A percentile compares a stretch with the other conserved stretches of the same genome.
Evolutionary conservation across 2,329 filamentous ascomycete genomes (phyloP).

Genomic region (Talaromyces sp.): DNA sequence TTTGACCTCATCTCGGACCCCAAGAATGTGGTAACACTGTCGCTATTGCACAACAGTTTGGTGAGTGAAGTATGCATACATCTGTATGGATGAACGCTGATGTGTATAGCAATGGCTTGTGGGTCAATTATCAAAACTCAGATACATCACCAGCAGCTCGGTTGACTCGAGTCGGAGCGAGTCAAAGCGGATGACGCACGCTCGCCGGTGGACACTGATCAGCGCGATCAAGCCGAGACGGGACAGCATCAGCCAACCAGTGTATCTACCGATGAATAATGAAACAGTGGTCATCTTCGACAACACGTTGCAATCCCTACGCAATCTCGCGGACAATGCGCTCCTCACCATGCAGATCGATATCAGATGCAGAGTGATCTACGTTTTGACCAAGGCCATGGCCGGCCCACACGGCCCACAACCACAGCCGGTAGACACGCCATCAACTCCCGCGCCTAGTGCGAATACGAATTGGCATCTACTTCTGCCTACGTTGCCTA

Average conservation of each 20-base stretch:
- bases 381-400: conserved; percentile 67
- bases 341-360: conserved; percentile 86
- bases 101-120: conserved; percentile 74
- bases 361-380: conserved; percentile 77
- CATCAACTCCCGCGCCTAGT: conserved; percentile 56
- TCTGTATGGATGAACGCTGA: not conserved
- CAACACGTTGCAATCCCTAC: conserved; percentile 75
- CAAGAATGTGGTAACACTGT: conserved; percentile 79
- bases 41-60: conserved; percentile 93
- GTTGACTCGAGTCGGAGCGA: conserved; percentile 43
- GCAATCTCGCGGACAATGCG: conserved; percentile 71
- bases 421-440: conserved; percentile 31
- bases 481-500: conserved; percentile 41
- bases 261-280: conserved; percentile 82
- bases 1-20: conserved; percentile 86
- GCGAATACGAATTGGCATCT: conserved; percentile 64
- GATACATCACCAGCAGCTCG: conserved; percentile 74
- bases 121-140: conserved; percentile 72
- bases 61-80: conserved; percentile 28
- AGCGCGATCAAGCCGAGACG: conserved; percentile 57
- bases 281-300: conserved; percentile 88
- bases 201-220: conserved; percentile 78
- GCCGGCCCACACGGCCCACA: conserved; percentile 49
- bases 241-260: conserved; percentile 56
- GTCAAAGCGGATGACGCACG: conserved; percentile 48